phyloP scores from a whole-genome alignment of 345 rosid genomes.

The Brassica nigra region DNA sequence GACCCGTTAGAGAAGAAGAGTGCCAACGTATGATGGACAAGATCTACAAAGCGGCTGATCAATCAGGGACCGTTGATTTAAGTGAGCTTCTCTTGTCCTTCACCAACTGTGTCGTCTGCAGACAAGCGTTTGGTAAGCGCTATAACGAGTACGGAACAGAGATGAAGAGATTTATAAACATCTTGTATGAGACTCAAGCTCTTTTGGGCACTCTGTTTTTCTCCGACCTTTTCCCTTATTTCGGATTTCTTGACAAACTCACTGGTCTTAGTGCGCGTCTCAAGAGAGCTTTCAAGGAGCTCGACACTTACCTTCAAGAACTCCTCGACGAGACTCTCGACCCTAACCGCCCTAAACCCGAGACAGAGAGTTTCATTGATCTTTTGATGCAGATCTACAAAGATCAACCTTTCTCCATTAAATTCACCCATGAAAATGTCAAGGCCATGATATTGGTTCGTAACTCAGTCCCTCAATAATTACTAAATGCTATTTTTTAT shows the following conservation, averaged over 20 bases:
- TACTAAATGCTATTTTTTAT: neutral
- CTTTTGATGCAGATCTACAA: slow-evolving; percentile 37
- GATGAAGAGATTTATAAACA: slow-evolving; percentile 39
- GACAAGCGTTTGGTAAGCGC: slow-evolving; percentile 44
- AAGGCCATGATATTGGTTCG: slow-evolving; percentile 44
- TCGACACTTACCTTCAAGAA: slow-evolving; percentile 44
- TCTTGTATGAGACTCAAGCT: slow-evolving; percentile 43
- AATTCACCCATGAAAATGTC: slow-evolving; percentile 43
- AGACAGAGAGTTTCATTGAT: slow-evolving; percentile 43
- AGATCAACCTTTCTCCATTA: slow-evolving; percentile 34
- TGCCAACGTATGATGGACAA: slow-evolving; percentile 37
- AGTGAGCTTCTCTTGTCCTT: slow-evolving; percentile 38
- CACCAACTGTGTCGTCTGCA: slow-evolving; percentile 40
- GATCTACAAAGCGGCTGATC: slow-evolving; percentile 36
- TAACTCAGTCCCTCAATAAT: neutral
- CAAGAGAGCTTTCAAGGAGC: slow-evolving; percentile 37
- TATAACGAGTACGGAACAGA: slow-evolving; percentile 45
- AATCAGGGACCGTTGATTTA: slow-evolving; percentile 34
- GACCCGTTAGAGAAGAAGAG: slow-evolving; percentile 41
- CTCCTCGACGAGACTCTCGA: slow-evolving; percentile 44
- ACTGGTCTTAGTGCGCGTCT: slow-evolving; percentile 39
- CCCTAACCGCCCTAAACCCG: slow-evolving; percentile 42
- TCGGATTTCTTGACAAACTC: slow-evolving; percentile 44
- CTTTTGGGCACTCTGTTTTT: slow-evolving; percentile 40
- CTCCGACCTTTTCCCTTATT: slow-evolving; percentile 46